phyloP scores from a whole-genome alignment of 164 flowering plant genomes.

The Vitis vinifera region DNA sequence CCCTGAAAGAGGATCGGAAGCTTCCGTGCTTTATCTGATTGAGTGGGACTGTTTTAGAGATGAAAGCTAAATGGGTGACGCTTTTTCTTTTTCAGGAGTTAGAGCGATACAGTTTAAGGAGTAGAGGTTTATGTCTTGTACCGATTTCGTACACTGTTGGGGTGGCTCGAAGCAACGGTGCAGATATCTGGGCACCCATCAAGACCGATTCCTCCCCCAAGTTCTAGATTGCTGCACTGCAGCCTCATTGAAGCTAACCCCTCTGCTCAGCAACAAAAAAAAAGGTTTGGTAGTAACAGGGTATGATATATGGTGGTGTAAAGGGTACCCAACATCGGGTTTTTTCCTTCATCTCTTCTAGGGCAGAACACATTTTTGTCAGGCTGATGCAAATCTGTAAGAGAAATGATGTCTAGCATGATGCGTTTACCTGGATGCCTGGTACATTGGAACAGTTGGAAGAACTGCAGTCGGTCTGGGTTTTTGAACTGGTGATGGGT shows the following conservation, averaged over 20 bases:
- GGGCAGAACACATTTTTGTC: constrained; percentile 6
- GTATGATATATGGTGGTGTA: background rate
- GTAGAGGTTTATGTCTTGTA: constrained; percentile 78
- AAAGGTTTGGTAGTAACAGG: background rate
- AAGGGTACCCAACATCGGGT: constrained; percentile 3
- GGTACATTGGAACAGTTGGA: background rate
- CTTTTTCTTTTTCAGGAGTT: constrained; percentile 40
- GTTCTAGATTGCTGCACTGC: constrained; percentile 18
- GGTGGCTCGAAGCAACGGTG: constrained; percentile 82
- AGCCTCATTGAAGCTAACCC: constrained; percentile 7
- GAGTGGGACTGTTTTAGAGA: too few relatives aligned
- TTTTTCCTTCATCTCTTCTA: background rate
- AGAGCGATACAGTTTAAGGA: constrained; percentile 51
- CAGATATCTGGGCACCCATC: constrained; percentile 95
- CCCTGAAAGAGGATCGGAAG: too few relatives aligned
- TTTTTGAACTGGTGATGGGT: background rate
- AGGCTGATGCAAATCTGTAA: constrained; percentile 10
- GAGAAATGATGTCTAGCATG: background rate
- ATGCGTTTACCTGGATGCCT: background rate
- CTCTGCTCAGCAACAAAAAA: background rate
- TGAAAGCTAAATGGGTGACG: background rate
- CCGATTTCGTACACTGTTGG: constrained; percentile 65
- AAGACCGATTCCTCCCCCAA: constrained; percentile 47
- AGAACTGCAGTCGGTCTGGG: background rate
- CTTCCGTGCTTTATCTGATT: too few relatives aligned